Evolutionary conservation across 129 eudicot species (phyloP).

Genomic region (Cynara cardunculus): DNA sequence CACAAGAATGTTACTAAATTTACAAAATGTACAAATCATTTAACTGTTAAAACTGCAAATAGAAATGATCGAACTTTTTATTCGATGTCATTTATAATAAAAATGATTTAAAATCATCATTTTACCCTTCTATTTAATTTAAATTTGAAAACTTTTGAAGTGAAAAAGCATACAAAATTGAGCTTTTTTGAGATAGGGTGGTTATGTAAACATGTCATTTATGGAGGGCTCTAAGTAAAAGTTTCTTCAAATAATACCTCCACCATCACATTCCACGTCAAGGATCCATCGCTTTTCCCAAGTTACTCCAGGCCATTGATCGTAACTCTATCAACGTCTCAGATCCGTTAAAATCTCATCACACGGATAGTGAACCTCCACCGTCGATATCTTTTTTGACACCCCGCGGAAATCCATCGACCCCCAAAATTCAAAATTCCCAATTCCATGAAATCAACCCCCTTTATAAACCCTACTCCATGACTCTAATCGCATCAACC

Average conservation of each 20-base stretch:
- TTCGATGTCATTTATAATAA: no score
- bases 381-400: constrained; percentile 10
- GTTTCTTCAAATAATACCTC: not conserved
- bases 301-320: not conserved
- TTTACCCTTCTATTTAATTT: no score
- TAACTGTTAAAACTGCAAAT: no score
- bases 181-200: no score
- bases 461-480: constrained; percentile 17
- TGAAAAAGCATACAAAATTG: no score
- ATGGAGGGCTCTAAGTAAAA: not conserved
- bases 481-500: not conserved
- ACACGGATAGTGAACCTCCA: not conserved
- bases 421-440: constrained; percentile 18
- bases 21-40: no score
- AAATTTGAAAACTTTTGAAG: no score
- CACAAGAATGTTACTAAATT: no score
- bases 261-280: constrained; percentile 4
- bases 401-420: not conserved
- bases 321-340: not conserved
- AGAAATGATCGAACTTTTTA: no score
- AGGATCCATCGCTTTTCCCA: not conserved
- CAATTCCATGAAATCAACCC: constrained; percentile 2
- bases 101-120: no score
- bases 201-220: not conserved
- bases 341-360: not conserved